Conservation (phyloP, 768 basidiomycete species). For the Mycena venus region DNA sequence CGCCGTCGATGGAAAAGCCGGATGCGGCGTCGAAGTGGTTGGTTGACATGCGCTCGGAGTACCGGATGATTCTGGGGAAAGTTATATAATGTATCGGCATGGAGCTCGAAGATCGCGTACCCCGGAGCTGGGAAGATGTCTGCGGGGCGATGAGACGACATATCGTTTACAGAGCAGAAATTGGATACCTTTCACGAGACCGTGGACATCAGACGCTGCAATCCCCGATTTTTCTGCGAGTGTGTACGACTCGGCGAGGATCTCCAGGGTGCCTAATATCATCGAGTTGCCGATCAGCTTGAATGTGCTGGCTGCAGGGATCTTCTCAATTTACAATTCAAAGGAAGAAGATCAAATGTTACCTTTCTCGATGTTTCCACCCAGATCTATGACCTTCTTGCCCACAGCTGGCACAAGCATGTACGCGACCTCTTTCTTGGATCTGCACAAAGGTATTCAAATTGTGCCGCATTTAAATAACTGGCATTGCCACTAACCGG, state of each 20-base stretch:
- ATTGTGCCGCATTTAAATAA: not conserved
- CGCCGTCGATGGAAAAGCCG: constrained; percentile 89
- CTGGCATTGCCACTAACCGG: constrained; percentile 32
- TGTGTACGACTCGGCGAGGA: constrained; percentile 87
- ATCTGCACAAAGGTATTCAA: constrained; percentile 34
- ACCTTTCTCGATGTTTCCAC: constrained; percentile 90
- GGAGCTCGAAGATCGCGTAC: constrained; percentile 47
- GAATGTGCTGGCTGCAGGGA: constrained; percentile 68
- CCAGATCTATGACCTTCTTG: constrained; percentile 83
- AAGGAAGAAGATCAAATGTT: not conserved
- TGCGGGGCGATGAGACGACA: constrained; percentile 34
- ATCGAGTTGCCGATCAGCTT: constrained; percentile 85
- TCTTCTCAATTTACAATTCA: not conserved
- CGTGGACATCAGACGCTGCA: constrained; percentile 68
- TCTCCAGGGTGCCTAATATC: constrained; percentile 81
- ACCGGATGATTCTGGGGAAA: constrained; percentile 60
- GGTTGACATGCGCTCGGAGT: constrained; percentile 77
- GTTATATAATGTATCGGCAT: not conserved
- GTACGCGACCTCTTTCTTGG: constrained; percentile 85
- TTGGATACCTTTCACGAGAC: constrained; percentile 69
- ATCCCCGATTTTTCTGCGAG: constrained; percentile 89
- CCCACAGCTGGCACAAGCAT: constrained; percentile 86
- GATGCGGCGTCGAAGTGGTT: constrained; percentile 80
- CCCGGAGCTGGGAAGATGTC: constrained; percentile 79
- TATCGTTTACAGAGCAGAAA: not conserved